phyloP scores from a whole-genome alignment of 2,329 filamentous ascomycete genomes.

The Alternaria angustiovoidea region DNA sequence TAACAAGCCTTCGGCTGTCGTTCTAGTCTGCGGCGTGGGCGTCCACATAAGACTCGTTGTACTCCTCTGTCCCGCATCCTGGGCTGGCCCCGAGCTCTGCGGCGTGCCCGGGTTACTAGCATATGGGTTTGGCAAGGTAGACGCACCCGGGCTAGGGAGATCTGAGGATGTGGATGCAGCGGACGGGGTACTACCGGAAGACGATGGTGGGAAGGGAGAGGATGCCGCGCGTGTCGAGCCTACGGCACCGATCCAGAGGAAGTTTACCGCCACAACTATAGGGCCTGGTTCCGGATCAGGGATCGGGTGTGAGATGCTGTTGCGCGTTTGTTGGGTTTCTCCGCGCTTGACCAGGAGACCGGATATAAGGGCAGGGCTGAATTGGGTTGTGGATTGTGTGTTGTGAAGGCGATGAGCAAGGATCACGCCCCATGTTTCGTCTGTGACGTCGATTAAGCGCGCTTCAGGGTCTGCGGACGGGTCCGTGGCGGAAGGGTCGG shows the following conservation, averaged over 20 bases:
- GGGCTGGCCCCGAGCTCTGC: conserved; percentile 15
- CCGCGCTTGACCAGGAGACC: conserved; percentile 56
- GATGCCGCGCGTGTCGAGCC: conserved; percentile 45
- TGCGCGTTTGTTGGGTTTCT: conserved; percentile 19
- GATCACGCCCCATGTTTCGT: conserved; percentile 79
- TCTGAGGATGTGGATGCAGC: conserved; percentile 23
- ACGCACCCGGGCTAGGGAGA: conserved; percentile 30
- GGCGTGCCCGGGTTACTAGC: conserved; percentile 13
- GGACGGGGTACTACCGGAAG: not conserved
- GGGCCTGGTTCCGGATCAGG: conserved; percentile 40
- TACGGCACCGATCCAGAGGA: conserved; percentile 57
- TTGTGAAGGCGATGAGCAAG: conserved; percentile 65
- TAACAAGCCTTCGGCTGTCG: conserved; percentile 66
- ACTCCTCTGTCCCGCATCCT: conserved; percentile 19
- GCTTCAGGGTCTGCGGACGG: conserved; percentile 66
- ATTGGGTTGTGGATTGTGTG: conserved; percentile 45
- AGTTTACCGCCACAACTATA: conserved; percentile 52
- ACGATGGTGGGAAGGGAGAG: conserved; percentile 31
- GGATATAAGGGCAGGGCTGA: conserved; percentile 51
- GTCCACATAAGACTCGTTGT: conserved; percentile 46
- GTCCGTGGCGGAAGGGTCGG: conserved; percentile 55
- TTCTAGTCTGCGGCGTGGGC: conserved; percentile 39
- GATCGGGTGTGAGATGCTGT: conserved; percentile 22
- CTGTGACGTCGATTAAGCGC: conserved; percentile 74
- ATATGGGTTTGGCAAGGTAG: conserved; percentile 9